Evolutionary conservation across 2,329 filamentous ascomycete genomes (phyloP).

Genomic region (Ceratocystis alfenasii): DNA sequence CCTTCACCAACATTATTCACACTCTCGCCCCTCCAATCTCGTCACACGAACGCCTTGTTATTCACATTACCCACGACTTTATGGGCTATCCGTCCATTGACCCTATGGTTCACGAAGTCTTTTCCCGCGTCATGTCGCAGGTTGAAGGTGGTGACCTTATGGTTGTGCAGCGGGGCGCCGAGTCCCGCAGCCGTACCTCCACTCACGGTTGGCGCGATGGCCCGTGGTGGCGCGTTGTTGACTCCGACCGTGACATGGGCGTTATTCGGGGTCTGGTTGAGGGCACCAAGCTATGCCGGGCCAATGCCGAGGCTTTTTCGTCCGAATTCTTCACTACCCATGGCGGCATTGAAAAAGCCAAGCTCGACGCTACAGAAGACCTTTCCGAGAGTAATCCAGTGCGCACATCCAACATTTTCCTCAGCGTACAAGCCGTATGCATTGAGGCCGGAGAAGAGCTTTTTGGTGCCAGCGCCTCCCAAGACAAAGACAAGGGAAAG

Average conservation of each 20-base stretch:
- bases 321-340: constrained; percentile 67
- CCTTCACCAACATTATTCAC: constrained; percentile 88
- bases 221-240: constrained; percentile 81
- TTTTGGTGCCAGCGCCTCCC: constrained; percentile 45
- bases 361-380: constrained; percentile 64
- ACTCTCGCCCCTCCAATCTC: constrained; percentile 93
- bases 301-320: constrained; percentile 78
- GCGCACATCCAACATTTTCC: constrained; percentile 84
- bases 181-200: constrained; percentile 53
- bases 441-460: constrained; percentile 52
- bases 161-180: constrained; percentile 85
- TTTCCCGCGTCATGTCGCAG: constrained; percentile 95
- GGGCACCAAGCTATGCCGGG: constrained; percentile 82
- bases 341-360: constrained; percentile 70
- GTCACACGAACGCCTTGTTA: constrained; percentile 89
- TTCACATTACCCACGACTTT: constrained; percentile 94
- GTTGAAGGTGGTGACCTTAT: constrained; percentile 93
- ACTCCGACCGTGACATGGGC: constrained; percentile 61
- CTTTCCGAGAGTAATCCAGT: constrained; percentile 79
- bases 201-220: constrained; percentile 76
- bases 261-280: constrained; percentile 69
- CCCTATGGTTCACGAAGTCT: constrained; percentile 80
- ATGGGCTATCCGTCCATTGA: constrained; percentile 90
- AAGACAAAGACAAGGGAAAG: constrained; percentile 42
- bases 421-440: constrained; percentile 80